phyloP scores from a whole-genome alignment of 2,329 filamentous ascomycete genomes.

The Colletotrichum sp. region DNA sequence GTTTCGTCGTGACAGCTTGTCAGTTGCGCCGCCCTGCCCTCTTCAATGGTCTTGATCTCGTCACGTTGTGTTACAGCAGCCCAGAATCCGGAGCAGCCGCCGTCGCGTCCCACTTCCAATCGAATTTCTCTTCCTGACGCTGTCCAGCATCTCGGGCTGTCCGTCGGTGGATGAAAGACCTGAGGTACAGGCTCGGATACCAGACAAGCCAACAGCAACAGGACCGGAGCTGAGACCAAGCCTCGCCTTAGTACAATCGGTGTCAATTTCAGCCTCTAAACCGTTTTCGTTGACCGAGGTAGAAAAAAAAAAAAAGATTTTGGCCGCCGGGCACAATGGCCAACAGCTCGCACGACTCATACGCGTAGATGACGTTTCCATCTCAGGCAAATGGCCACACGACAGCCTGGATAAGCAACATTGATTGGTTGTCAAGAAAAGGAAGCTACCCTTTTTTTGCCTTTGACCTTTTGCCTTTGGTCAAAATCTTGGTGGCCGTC shows the following conservation, averaged over 20 bases:
- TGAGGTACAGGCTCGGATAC: not conserved
- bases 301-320: not conserved
- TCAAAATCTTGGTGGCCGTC: not conserved
- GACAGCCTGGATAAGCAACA: not conserved
- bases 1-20: not conserved
- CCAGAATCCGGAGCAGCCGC: not conserved
- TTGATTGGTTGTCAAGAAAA: slow-evolving; percentile 1
- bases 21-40: not conserved
- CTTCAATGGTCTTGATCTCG: not conserved
- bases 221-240: not conserved
- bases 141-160: not conserved
- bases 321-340: not conserved
- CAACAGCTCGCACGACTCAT: not conserved
- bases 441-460: not conserved
- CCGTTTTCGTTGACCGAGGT: slow-evolving; percentile 7
- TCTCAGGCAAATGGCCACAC: slow-evolving; percentile 9
- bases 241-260: not conserved
- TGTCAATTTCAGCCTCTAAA: not conserved
- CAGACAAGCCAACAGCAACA: not conserved
- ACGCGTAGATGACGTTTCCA: slow-evolving; percentile 16
- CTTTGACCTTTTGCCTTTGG: not conserved
- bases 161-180: not conserved
- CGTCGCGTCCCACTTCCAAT: slow-evolving; percentile 1
- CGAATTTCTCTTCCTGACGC: not conserved
- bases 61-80: not conserved